phyloP scores from a whole-genome alignment of 1,284 basidiomycete genomes.

The Puccinia brachypodii region DNA sequence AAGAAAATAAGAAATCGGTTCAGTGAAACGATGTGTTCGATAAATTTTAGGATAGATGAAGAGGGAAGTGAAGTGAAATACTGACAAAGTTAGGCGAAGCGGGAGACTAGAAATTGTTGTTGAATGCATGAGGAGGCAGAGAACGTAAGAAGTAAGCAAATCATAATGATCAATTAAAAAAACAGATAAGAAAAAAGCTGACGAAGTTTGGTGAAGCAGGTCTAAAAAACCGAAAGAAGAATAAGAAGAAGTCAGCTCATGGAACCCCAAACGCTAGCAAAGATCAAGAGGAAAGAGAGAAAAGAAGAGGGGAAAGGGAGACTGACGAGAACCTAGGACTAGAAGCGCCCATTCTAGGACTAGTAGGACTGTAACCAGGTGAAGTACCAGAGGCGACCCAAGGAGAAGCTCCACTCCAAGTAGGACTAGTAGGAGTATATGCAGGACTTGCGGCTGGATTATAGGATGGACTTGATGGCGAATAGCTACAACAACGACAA shows the following conservation, averaged over 20 bases:
- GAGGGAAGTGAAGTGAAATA: neutral
- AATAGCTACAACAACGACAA: slow-evolving; percentile 47
- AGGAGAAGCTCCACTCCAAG: slow-evolving; percentile 55
- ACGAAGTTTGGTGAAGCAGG: slow-evolving; percentile 48
- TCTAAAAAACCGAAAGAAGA: neutral
- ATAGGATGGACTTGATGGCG: slow-evolving; percentile 66
- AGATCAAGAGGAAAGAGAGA: neutral
- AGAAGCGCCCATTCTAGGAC: slow-evolving; percentile 54
- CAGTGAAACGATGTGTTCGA: neutral
- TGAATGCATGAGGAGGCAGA: neutral
- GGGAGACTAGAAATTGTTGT: slow-evolving; percentile 11
- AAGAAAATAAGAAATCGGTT: neutral
- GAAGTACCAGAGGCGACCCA: slow-evolving; percentile 63
- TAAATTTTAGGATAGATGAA: neutral
- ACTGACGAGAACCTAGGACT: slow-evolving; percentile 75
- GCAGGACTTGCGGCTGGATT: slow-evolving; percentile 48
- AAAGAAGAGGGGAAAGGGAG: slow-evolving; percentile 51
- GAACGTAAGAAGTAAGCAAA: neutral
- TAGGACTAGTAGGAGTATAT: slow-evolving; percentile 58
- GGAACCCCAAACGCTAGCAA: neutral
- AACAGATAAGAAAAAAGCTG: neutral
- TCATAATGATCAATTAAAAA: neutral
- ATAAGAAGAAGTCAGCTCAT: neutral
- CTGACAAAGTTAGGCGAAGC: slow-evolving; percentile 49
- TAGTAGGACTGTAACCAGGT: slow-evolving; percentile 79